Evolutionary conservation across 1,284 basidiomycete genomes (phyloP).

Genomic region (Trichosporon sp.): DNA sequence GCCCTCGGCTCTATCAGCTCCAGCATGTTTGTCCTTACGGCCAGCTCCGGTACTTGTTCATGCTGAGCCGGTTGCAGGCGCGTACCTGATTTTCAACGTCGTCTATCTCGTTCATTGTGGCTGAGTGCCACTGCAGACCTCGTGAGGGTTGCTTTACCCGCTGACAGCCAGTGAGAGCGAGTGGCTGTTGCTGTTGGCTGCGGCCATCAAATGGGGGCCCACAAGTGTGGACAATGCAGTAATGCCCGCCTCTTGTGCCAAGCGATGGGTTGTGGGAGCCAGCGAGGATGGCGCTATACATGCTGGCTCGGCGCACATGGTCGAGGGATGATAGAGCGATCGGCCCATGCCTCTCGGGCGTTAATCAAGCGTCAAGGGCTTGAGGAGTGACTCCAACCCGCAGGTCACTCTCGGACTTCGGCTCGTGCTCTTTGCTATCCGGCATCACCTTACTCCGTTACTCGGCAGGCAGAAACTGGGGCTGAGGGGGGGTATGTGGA

Average conservation of each 20-base stretch:
- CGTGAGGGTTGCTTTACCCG: neutral
- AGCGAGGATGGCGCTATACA: too few species aligned
- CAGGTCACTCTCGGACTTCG: too few species aligned
- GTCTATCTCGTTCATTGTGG: neutral
- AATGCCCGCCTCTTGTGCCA: too few species aligned
- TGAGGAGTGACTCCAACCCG: neutral
- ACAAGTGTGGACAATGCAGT: too few species aligned
- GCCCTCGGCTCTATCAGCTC: neutral
- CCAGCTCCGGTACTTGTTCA: too few species aligned
- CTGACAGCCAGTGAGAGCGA: too few species aligned
- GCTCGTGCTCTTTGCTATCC: too few species aligned
- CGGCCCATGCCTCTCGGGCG: neutral
- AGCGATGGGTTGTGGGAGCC: neutral
- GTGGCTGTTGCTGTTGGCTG: too few species aligned
- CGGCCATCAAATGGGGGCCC: too few species aligned
- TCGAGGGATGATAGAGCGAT: too few species aligned
- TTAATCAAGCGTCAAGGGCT: neutral
- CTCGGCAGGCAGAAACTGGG: neutral
- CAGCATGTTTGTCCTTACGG: too few species aligned
- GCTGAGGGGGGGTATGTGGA: neutral
- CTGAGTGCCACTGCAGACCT: neutral
- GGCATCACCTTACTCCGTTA: neutral
- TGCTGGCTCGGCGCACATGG: too few species aligned
- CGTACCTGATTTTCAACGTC: neutral
- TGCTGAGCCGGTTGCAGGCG: neutral